A percentile compares a stretch with the other conserved stretches of the same genome.
Conservation (phyloP, 768 basidiomycete species). For the Pulveroboletus sp. region DNA sequence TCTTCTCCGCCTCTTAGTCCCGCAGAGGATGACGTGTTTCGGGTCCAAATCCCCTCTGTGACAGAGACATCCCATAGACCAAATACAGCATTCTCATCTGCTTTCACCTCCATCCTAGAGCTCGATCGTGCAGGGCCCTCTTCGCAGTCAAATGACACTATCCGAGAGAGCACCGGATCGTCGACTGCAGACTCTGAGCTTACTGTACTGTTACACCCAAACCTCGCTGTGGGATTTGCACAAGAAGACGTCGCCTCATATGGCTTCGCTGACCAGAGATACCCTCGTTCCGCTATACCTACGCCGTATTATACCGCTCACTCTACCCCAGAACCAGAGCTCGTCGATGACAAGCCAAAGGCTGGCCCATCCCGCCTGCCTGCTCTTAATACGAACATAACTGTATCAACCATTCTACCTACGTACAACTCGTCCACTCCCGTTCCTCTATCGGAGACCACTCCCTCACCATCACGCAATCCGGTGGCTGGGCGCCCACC, state of each 20-base stretch:
- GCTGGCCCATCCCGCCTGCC: slow-evolving; percentile 28
- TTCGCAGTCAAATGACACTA: neutral
- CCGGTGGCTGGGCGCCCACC: slow-evolving; percentile 31
- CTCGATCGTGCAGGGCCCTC: slow-evolving; percentile 3
- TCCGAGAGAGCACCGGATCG: slow-evolving; percentile 8
- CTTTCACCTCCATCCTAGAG: slow-evolving; percentile 4
- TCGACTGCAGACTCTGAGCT: slow-evolving; percentile 22
- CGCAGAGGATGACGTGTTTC: slow-evolving; percentile 13
- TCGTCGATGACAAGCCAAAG: slow-evolving; percentile 11
- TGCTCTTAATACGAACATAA: slow-evolving; percentile 17
- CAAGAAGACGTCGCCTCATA: slow-evolving; percentile 8
- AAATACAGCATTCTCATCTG: slow-evolving; percentile 4
- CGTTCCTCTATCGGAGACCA: slow-evolving; percentile 22
- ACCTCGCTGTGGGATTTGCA: slow-evolving; percentile 9
- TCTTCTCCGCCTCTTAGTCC: slow-evolving; percentile 9
- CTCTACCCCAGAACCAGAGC: slow-evolving; percentile 28
- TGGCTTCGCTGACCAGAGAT: slow-evolving; percentile 11
- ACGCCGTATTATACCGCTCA: slow-evolving; percentile 33
- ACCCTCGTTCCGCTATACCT: slow-evolving; percentile 18
- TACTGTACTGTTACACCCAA: slow-evolving; percentile 11
- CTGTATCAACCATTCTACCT: slow-evolving; percentile 1
- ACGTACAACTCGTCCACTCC: slow-evolving; percentile 21
- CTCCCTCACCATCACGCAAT: slow-evolving; percentile 19
- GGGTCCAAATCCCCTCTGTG: neutral
- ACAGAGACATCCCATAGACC: slow-evolving; percentile 3